Evolutionary conservation across 2,329 filamentous ascomycete genomes (phyloP).

Genomic region (Exophiala bonariae): DNA sequence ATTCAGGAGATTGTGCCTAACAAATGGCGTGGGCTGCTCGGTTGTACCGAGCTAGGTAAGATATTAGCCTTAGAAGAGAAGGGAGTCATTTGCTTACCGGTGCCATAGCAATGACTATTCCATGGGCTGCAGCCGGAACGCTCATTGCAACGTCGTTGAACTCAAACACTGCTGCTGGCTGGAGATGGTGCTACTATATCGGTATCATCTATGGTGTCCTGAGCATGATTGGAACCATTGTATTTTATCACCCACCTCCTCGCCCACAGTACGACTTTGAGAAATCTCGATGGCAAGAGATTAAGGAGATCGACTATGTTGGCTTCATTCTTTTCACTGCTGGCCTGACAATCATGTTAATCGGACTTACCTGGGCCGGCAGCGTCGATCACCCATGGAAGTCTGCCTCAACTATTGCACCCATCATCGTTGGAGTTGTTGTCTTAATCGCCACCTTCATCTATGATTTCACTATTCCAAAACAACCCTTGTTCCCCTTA

Average conservation of each 20-base stretch:
- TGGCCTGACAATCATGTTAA: conserved; percentile 43
- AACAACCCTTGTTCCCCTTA: conserved; percentile 44
- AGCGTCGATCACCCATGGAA: conserved; percentile 41
- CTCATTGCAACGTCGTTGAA: conserved; percentile 48
- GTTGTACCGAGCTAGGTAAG: conserved; percentile 36
- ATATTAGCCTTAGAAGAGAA: conserved; percentile 33
- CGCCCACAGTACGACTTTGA: conserved; percentile 40
- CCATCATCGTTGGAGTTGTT: conserved; percentile 39
- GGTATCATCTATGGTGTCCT: conserved; percentile 11
- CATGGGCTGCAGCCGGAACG: conserved; percentile 38
- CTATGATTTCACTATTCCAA: conserved; percentile 40
- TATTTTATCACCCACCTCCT: conserved; percentile 52
- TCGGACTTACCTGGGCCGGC: conserved; percentile 47
- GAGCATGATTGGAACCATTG: conserved; percentile 35
- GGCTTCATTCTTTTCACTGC: conserved; percentile 45
- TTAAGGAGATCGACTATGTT: conserved; percentile 48
- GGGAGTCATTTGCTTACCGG: conserved; percentile 30
- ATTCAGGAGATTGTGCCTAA: conserved; percentile 40
- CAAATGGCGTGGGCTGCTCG: conserved; percentile 37
- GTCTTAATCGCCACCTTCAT: conserved; percentile 38
- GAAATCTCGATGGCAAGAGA: conserved; percentile 35
- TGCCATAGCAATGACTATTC: conserved; percentile 38
- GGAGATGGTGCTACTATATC: conserved; percentile 51
- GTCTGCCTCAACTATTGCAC: conserved; percentile 36
- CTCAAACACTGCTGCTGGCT: conserved; percentile 42